phyloP scores from a whole-genome alignment of 2,329 filamentous ascomycete genomes.

The Didymella sp. region DNA sequence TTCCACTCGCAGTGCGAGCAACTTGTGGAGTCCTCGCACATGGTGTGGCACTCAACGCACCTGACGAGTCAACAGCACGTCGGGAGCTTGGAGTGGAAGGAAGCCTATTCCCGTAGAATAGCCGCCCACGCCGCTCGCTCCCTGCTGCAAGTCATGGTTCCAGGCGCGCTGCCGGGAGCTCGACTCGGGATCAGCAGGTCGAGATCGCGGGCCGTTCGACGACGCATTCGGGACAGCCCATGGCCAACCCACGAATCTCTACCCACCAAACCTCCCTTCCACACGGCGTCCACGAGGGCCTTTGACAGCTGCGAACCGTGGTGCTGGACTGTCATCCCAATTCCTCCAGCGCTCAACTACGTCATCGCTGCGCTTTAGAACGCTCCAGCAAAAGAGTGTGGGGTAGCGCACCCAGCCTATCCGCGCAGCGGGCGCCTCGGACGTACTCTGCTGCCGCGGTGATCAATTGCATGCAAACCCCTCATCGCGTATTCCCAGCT shows the following conservation, averaged over 20 bases:
- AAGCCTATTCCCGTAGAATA: slow-evolving; percentile 11
- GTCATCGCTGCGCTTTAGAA: slow-evolving; percentile 4
- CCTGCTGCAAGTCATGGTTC: slow-evolving; percentile 38
- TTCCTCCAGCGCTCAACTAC: background rate
- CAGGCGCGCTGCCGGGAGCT: slow-evolving; percentile 22
- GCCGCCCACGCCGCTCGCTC: slow-evolving; percentile 23
- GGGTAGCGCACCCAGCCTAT: slow-evolving; percentile 16
- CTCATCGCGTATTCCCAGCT: slow-evolving; percentile 9
- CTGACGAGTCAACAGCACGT: slow-evolving; percentile 16
- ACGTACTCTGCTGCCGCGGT: slow-evolving; percentile 6
- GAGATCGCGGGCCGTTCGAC: slow-evolving; percentile 25
- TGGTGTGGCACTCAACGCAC: slow-evolving; percentile 24
- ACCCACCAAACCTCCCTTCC: background rate
- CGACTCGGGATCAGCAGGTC: slow-evolving; percentile 25
- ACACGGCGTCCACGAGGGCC: background rate
- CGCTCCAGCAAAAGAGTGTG: slow-evolving; percentile 12
- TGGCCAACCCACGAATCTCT: background rate
- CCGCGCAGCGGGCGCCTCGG: slow-evolving; percentile 2
- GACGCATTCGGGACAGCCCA: background rate
- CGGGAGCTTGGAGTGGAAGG: background rate
- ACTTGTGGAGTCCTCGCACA: slow-evolving; percentile 2
- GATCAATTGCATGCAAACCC: slow-evolving; percentile 5
- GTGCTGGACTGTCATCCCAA: slow-evolving; percentile 1
- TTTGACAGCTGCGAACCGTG: background rate
- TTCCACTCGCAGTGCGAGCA: slow-evolving; percentile 23